phyloP scores from a whole-genome alignment of 225 moss, liverwort and hornwort species.

The Rhytidiadelphus loreus region DNA sequence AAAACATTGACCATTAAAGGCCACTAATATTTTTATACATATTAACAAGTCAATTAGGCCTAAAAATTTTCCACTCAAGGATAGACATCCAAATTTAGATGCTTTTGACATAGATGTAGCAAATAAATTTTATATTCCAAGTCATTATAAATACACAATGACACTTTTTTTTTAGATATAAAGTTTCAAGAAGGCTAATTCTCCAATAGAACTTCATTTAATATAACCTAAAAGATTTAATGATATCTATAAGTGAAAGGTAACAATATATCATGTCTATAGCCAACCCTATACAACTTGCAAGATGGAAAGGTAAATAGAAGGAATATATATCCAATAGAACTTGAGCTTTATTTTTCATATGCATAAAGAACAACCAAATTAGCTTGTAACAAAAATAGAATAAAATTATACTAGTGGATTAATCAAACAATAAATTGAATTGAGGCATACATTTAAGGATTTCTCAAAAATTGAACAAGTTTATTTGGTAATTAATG shows the following conservation, averaged over 20 bases:
- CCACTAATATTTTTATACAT: neutral
- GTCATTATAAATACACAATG: neutral
- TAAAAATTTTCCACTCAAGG: rapidly evolving
- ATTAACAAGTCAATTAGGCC: neutral
- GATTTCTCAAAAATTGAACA: neutral
- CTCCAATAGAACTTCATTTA: neutral
- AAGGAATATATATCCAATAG: neutral
- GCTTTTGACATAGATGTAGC: no score
- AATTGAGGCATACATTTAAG: neutral
- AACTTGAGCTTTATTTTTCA: neutral
- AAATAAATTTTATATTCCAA: neutral
- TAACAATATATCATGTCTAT: neutral
- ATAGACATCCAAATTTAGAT: neutral
- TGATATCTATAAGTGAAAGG: neutral
- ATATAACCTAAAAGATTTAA: rapidly evolving
- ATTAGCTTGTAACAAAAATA: rapidly evolving
- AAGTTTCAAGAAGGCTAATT: rapidly evolving
- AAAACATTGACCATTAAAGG: no score
- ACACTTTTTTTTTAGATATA: no score
- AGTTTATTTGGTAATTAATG: neutral
- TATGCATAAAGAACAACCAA: no score
- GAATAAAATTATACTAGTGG: neutral
- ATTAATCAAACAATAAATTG: neutral
- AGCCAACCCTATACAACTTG: neutral
- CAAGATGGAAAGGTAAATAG: neutral